Base-by-base conservation (phyloP, 176 grass and related monocot genomes). In the Zoysia pacifica region DNA sequence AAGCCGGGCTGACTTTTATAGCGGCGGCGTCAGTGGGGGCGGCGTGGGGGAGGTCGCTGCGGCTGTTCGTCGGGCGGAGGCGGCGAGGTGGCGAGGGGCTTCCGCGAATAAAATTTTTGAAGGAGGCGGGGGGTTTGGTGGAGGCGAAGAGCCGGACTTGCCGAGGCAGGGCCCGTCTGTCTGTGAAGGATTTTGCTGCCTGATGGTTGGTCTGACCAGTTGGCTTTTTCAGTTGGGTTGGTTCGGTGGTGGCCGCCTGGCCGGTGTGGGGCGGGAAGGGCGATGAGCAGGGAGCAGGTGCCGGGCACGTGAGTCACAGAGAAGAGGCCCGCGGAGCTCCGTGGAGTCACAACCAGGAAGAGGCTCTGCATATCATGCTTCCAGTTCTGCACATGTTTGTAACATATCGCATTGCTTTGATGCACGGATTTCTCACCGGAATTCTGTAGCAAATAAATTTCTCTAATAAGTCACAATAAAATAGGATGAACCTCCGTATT, bases 31-130 rank as follows among this genome's bases (percentile, higher is more conserved):
- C 11, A 74, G 72, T 69, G 86, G 75, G 44, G 79, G 87, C 45
- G 59, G 77, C 83, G 67, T 75, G 76, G 81, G 5, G 15, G 66
- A 62, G 60, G 18, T 41, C 72, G 78, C 20, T 56, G 69, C 39
- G 63, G 19, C 72, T 72, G 36, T 67, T 80, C 36, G 62, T 52
- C 64, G 51, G 76, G 65, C 87, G 71, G 74, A 65, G 77, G 42
- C 60, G 53, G 52, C 78, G 87, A 84, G 65, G 82, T 84, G 77
- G 65, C 35, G 54, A 83, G 20, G 75, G 47, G 58, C 72, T 87
- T 69, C 61, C 11, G 72, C 55, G 51, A 68, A 54, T 79, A 63
- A 40, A 12, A 40, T 65, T 46, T 72, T 88, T 84, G 81, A 75
- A 79, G 69, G 63, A 69, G 69, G 71, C 41, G 28, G 60, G 74